Conservation (phyloP, 2,329 filamentous ascomycete genomes). For the Rhytidhysteron rufulum region DNA sequence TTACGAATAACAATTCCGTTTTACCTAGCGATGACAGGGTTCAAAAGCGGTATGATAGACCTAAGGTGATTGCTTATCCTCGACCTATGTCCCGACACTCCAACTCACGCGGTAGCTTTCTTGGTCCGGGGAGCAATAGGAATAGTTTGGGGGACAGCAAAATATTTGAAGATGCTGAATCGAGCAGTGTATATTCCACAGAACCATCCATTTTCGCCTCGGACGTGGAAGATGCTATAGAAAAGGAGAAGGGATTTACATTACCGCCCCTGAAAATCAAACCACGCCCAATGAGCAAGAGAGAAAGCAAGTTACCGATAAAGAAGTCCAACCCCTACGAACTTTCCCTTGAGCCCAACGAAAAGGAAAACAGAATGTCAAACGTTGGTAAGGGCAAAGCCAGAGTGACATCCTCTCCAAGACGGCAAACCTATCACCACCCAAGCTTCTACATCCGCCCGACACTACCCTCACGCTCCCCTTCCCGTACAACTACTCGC, state of each 20-base stretch:
- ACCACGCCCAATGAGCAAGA: conserved; percentile 9
- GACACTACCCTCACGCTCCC: conserved; percentile 9
- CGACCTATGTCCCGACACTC: too few species aligned
- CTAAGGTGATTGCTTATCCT: conserved; percentile 11
- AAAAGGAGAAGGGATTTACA: conserved; percentile 18
- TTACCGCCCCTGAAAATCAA: conserved; percentile 20
- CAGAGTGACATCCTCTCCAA: conserved; percentile 12
- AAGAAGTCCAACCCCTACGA: conserved; percentile 21
- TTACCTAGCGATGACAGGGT: conserved; percentile 10
- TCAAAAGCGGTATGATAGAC: conserved; percentile 14
- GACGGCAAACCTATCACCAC: conserved; percentile 13
- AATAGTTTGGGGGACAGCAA: conserved; percentile 21
- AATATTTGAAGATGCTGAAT: conserved; percentile 26
- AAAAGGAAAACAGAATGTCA: conserved; percentile 27
- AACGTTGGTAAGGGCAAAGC: conserved; percentile 11
- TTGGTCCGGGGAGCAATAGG: too few species aligned
- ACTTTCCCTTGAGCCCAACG: conserved; percentile 21
- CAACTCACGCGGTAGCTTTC: too few species aligned
- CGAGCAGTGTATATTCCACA: conserved; percentile 27
- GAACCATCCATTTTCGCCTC: conserved; percentile 20
- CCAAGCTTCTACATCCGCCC: conserved; percentile 4
- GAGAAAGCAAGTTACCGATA: conserved; percentile 4
- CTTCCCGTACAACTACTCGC: conserved; percentile 8
- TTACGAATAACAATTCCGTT: conserved; percentile 9
- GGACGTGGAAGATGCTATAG: conserved; percentile 19